Evolutionary conservation across 2,329 filamentous ascomycete species (phyloP).

Genomic region (Cordyceps sp.): DNA sequence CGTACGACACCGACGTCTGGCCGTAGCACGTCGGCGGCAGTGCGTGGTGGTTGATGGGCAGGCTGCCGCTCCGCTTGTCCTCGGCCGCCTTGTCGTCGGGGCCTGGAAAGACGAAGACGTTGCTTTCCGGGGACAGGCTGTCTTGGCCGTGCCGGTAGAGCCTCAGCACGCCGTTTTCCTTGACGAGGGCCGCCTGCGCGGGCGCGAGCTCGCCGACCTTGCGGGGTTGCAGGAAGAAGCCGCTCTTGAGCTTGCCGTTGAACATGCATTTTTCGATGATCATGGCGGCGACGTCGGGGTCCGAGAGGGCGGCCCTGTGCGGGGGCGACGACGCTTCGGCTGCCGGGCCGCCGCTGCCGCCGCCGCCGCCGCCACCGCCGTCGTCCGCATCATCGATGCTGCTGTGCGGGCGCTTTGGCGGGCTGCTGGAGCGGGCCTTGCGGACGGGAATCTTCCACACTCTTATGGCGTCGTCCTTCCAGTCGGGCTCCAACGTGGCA

Average conservation of each 20-base stretch:
- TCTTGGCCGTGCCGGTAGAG: constrained; percentile 38
- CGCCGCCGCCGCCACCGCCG: no score
- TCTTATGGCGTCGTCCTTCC: constrained; percentile 57
- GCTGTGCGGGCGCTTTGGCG: constrained; percentile 16
- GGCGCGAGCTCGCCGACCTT: constrained; percentile 13
- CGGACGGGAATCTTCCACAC: constrained; percentile 63
- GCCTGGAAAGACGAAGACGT: constrained; percentile 12
- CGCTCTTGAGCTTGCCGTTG: constrained; percentile 12
- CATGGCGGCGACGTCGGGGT: constrained; percentile 13
- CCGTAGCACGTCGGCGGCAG: constrained; percentile 55
- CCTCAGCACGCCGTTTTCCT: constrained; percentile 46
- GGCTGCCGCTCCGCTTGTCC: no score
- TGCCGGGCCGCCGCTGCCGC: no score
- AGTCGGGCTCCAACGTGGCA: constrained; percentile 39
- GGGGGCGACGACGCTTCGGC: not conserved
- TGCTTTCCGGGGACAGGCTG: constrained; percentile 7
- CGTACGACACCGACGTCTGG: constrained; percentile 63
- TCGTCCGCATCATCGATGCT: constrained; percentile 6
- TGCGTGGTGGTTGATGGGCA: constrained; percentile 9
- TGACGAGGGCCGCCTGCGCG: constrained; percentile 33
- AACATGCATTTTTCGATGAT: constrained; percentile 20
- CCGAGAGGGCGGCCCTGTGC: constrained; percentile 7
- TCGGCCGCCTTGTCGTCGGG: constrained; percentile 5
- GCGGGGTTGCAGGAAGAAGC: constrained; percentile 8
- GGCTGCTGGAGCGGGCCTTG: constrained; percentile 15